Evolutionary conservation across 306 rosid genomes (phyloP).

Genomic region (Ziziphus jujuba): DNA sequence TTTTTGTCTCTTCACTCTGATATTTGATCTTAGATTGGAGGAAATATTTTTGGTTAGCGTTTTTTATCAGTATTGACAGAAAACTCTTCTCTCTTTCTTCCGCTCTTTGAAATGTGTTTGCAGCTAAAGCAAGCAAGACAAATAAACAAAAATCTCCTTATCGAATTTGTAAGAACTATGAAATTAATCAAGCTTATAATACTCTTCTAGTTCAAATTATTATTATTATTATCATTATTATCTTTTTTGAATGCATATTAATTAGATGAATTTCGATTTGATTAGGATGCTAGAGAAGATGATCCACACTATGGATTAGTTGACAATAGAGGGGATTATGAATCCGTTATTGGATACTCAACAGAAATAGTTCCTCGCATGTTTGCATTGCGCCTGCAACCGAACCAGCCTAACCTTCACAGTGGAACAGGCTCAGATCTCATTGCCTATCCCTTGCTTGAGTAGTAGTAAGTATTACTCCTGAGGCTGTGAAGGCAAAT

Average conservation of each 20-base stretch:
- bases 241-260: background rate
- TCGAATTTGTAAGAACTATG: constrained; percentile 2
- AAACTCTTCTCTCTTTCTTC: background rate
- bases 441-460: constrained; percentile 63
- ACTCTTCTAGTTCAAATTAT: background rate
- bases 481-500: too few species aligned
- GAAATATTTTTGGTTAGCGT: background rate
- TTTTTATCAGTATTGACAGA: constrained; percentile 2
- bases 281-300: constrained; percentile 49
- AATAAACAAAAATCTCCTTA: constrained; percentile 42
- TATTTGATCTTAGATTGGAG: too few species aligned
- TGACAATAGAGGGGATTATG: constrained; percentile 56
- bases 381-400: constrained; percentile 56
- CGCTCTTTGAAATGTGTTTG: background rate
- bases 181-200: background rate
- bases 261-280: background rate
- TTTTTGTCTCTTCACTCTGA: background rate
- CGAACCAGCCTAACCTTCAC: constrained; percentile 46
- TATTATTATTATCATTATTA: too few species aligned
- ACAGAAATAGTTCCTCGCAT: constrained; percentile 52
- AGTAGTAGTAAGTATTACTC: constrained; percentile 14
- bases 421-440: constrained; percentile 52
- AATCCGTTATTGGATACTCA: constrained; percentile 54
- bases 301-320: constrained; percentile 58
- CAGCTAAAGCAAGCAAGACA: constrained; percentile 51